Evolutionary conservation across 140 eudicot genomes (phyloP).

Genomic region (Cichorium intybus): DNA sequence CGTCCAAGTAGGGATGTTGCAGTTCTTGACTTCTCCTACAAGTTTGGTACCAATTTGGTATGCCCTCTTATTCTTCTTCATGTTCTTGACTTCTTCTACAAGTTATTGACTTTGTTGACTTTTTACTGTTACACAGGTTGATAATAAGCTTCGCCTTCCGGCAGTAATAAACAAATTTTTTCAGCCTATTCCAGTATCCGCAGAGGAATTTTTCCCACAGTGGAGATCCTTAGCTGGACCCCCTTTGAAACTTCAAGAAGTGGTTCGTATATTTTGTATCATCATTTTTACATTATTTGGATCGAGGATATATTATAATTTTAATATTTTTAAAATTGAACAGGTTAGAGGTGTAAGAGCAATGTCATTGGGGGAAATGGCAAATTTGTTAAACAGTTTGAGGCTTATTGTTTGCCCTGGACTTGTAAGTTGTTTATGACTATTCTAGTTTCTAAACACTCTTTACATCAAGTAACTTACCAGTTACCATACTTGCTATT

Average conservation of each 20-base stretch:
- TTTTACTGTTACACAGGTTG: slow-evolving; percentile 50
- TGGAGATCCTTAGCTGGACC: slow-evolving; percentile 98
- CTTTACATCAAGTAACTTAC: background rate
- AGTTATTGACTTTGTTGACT: slow-evolving; percentile 4
- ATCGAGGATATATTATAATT: slow-evolving; percentile 3
- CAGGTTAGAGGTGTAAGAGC: slow-evolving; percentile 97
- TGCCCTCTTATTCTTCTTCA: background rate
- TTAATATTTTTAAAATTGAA: slow-evolving; percentile 1
- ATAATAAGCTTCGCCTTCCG: slow-evolving; percentile 85
- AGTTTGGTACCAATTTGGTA: slow-evolving; percentile 73
- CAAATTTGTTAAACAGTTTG: slow-evolving; percentile 62
- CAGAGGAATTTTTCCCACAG: slow-evolving; percentile 88
- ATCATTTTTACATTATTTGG: too few species aligned
- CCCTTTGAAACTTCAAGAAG: slow-evolving; percentile 98
- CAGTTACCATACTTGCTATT: slow-evolving; percentile 4
- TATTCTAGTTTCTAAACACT: background rate
- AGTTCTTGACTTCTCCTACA: slow-evolving; percentile 91
- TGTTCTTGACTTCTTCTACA: background rate
- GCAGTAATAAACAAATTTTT: slow-evolving; percentile 83
- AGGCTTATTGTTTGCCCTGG: slow-evolving; percentile 78
- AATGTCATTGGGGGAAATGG: slow-evolving; percentile 79
- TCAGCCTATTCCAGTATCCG: slow-evolving; percentile 74
- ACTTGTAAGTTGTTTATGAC: slow-evolving; percentile 50
- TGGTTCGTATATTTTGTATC: slow-evolving; percentile 53
- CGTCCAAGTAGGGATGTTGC: slow-evolving; percentile 91